Percentiles rank a stretch among this genome's conserved stretches.
Conservation (phyloP, 148 eudicot genomes). For the Chenopodium suecicum region DNA sequence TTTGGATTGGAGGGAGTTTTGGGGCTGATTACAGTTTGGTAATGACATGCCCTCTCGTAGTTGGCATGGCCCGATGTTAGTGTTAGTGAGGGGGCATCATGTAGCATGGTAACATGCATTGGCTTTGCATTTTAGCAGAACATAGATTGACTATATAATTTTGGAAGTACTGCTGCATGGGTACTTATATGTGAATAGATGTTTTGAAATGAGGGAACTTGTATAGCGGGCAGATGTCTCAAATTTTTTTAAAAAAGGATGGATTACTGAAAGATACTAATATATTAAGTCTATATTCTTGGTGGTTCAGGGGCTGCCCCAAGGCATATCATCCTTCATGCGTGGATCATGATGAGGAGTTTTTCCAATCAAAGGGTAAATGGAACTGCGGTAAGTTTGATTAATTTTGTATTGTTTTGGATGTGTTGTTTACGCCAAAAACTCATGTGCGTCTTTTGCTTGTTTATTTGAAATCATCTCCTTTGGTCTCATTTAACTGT, state of each 20-base stretch:
- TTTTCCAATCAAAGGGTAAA: slow-evolving; percentile 75
- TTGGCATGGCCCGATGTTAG: no score
- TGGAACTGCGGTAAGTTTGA: slow-evolving; percentile 83
- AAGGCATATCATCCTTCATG: slow-evolving; percentile 97
- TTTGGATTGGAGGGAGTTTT: neutral
- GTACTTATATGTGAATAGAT: neutral
- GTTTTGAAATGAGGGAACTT: neutral
- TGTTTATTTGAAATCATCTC: neutral
- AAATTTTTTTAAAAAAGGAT: neutral
- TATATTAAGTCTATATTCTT: slow-evolving; percentile 10
- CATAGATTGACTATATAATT: no score
- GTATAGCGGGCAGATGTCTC: neutral
- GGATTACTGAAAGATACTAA: neutral
- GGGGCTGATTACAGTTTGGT: no score
- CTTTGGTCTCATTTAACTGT: neutral
- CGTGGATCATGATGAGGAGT: slow-evolving; percentile 78
- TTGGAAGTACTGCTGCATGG: neutral
- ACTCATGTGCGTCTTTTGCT: neutral
- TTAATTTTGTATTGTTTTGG: neutral
- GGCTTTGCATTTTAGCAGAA: no score
- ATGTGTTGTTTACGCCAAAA: neutral
- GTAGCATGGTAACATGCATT: no score
- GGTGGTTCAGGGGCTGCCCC: slow-evolving; percentile 68
- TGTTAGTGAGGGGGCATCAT: no score
- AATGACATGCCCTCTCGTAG: no score